phyloP scores from a whole-genome alignment of 2,329 filamentous ascomycete genomes.

The Diaporthe aspalathi region DNA sequence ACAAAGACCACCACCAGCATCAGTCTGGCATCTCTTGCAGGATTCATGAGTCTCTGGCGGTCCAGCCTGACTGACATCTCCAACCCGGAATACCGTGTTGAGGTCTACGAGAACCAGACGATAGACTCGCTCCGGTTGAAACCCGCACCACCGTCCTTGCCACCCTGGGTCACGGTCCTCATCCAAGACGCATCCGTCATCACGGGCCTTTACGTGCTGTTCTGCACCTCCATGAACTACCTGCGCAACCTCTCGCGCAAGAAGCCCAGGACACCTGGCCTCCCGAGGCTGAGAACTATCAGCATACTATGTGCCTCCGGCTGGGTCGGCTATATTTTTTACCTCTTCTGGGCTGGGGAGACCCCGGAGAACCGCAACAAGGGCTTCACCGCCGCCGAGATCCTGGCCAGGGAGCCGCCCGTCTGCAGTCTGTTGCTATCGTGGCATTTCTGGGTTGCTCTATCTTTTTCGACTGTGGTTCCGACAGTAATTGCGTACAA shows the following conservation, averaged over 20 bases:
- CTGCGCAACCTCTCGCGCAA: neutral
- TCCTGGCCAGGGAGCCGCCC: slow-evolving; percentile 14
- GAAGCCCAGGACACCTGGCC: neutral
- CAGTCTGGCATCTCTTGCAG: neutral
- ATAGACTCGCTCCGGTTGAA: neutral
- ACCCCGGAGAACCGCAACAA: slow-evolving; percentile 25
- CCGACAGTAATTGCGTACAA: neutral
- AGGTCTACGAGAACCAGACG: slow-evolving; percentile 4
- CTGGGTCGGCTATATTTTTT: slow-evolving; percentile 16
- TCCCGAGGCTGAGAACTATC: neutral
- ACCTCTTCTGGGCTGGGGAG: neutral
- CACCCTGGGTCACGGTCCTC: slow-evolving; percentile 12
- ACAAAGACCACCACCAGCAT: neutral
- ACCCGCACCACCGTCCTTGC: neutral
- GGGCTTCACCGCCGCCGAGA: slow-evolving; percentile 1
- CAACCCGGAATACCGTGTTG: neutral
- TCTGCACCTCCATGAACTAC: neutral
- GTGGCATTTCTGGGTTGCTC: slow-evolving; percentile 35
- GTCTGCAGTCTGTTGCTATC: slow-evolving; percentile 34
- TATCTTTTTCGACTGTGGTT: neutral
- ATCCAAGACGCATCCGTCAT: neutral
- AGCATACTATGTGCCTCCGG: neutral
- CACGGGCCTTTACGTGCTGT: neutral
- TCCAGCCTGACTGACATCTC: neutral
- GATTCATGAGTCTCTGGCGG: neutral